Evolutionary conservation across 768 basidiomycete species (phyloP), one percentile per base, ranked within the genome.

Genomic region (Chalciporus pseudorubinellus): DNA sequence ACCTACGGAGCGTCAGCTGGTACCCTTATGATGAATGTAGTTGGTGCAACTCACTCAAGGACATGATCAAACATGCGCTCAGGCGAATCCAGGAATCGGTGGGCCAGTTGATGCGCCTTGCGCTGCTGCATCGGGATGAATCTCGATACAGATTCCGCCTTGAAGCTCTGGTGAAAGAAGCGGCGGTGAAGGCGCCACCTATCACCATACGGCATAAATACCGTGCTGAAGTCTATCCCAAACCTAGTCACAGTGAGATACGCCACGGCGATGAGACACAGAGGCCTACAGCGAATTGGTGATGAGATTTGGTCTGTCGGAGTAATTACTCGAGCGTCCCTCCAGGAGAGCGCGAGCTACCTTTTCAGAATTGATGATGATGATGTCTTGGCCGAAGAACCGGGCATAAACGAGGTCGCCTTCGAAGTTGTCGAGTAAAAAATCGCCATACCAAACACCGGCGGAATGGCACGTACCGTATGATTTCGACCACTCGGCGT

Each of bases 151-250:
- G 54, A 34, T 2, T 54, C 52, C 1, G 48, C 36, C 39, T 48
- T 57, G n/a, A 62, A 57, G 3, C 44, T 53, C 14, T 56, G 54
- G 38, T 62, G 63, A 20, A 62, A 53, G 22, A 65, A 59, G 44
- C 42, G 53, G 20, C 51, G 47, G 13, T 60, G 58, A 13, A 52
- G 53, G 12, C 56, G 55, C 62, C 62, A 64, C 43, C 51, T 48
- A 3, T 48, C 44, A 2, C 62, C 57, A 34, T 64, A 61, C 3
- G 50, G 49, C 57, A 59, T 40, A 11, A 61, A 16, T 8, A 33
- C 24, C 3, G 57, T 51, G 34, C 55, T 56, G 22, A 61, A 61
- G 2, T 26, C 59, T n/a, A 52, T 14, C 16, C 59, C 59, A 19
- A 58, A 63, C 18, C 59, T 61, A 38, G 26, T 9, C 29, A 29